These are phyloP conservation scores for Vanrija sp. DNA, from an alignment of 1,284 basidiomycete genomes.

Conservation along the genomic window DNA sequence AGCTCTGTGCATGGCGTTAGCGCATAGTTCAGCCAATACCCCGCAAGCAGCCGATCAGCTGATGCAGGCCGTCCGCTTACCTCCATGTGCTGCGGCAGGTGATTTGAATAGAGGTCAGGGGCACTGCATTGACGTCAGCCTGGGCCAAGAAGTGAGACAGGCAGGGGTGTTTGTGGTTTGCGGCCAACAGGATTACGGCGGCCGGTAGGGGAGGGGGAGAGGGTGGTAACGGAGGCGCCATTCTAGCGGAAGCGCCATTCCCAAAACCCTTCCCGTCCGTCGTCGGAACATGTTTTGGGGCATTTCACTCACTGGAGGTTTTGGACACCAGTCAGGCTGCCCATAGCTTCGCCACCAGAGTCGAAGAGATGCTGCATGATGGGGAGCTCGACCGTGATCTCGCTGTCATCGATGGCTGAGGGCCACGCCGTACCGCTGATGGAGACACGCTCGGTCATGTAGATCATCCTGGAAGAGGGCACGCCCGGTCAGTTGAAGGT, in stretches of 20 bases:
- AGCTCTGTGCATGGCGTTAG: conserved; percentile 57
- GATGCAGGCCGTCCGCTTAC: conserved; percentile 10
- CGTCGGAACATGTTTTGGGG: too few species aligned
- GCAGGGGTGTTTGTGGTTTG: too few species aligned
- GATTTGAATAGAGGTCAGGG: conserved; percentile 10
- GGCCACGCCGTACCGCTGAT: conserved; percentile 6
- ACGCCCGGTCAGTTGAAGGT: too few species aligned
- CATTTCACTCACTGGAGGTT: conserved; percentile 21
- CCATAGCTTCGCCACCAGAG: conserved; percentile 6
- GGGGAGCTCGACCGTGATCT: conserved; percentile 42
- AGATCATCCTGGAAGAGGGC: conserved; percentile 23
- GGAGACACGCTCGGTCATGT: conserved; percentile 22
- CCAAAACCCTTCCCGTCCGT: too few species aligned
- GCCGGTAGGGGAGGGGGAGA: too few species aligned
- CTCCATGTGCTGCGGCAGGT: conserved; percentile 31
- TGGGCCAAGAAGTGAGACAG: background rate
- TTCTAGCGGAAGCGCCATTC: too few species aligned
- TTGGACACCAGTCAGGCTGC: conserved; percentile 31
- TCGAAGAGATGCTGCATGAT: conserved; percentile 32
- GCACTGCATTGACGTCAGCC: conserved; percentile 10
- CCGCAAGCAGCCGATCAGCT: too few species aligned
- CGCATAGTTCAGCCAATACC: conserved; percentile 29
- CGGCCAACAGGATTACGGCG: too few species aligned
- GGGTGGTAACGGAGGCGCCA: too few species aligned
- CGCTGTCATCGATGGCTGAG: conserved; percentile 23